Evolutionary conservation across 108 stramenopile species (phyloP), one percentile per base, ranked within the genome.

Genomic region (Craspedostauros australis): DNA sequence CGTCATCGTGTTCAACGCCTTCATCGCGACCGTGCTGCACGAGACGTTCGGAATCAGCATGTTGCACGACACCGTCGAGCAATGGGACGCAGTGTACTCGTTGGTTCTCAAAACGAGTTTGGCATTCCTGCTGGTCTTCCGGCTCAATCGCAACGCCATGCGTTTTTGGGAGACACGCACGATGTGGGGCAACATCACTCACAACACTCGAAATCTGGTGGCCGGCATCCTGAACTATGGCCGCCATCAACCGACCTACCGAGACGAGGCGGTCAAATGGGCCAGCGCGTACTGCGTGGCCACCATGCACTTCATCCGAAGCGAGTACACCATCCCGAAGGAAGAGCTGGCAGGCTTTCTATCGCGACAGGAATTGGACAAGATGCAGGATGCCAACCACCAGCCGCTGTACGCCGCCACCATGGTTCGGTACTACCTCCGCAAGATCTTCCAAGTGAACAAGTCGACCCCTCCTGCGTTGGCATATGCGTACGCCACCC

Each of bases 101-200:
- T 9, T 62, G 47, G 54, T 70, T 12, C 20, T 70, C 1, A 76
- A 65, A 2, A 57, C 75, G 19, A 60, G 64, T 41, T 38, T 77
- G 18, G 57, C 71, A 1, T 79, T 79, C 38, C 45, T 79, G 0
- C 32, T 79, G 15, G 77, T 79, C n/a, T 79, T 79, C 52, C 68
- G 77, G 7, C 39, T 79, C 3, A 66, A 70, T 53, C 53, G 77
- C 32, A 69, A 62, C 23, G 72, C 72, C 4, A 66, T 61, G 44
- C 59, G 77, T 36, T 79, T 51, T 38, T 79, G 77, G 77, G 56
- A 62, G 18, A 64, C 77, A 6, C 58, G 77, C 31, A 39, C 30
- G 21, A 16, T 39, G 0, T 72, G 70, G 76, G 76, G 76, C 4
- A 44, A 46, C 3, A 24, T 77, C 8, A 53, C 65, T 5, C 48